Base-by-base conservation (phyloP, 1,284 basidiomycete species). In the Marasmius fiardii region DNA sequence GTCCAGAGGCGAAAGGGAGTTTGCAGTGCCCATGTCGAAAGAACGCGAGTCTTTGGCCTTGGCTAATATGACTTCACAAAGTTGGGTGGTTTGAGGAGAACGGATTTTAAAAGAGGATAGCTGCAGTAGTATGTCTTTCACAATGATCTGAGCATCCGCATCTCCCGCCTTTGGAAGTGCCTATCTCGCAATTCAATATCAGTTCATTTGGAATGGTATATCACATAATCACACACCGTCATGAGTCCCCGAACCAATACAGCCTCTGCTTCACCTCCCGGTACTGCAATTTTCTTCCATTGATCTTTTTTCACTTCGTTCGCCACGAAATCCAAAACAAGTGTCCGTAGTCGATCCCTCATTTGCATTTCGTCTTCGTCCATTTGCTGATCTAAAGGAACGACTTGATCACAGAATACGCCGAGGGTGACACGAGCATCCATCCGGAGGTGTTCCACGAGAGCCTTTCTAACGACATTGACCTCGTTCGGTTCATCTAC, bases 401-500 rank as follows among this genome's bases (percentile, higher is more conserved):
- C 64, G 41, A 88, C 73, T 65, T 89, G 86, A 64, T 89, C 87
- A 63, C 81, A 86, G 3, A 89, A 72, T 6, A 89, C 86, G 48
- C 80, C 77, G 5, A 89, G 70, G 1, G 86, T 85, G 24, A 81
- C 74, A 14, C 70, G 71, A 2, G 83, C 74, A 60, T 87, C 83
- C 73, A 87, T 74, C 52, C 85, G 78, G 52, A 90, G 74, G 64
- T 89, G 87, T 61, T 80, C 74, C 3, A 77, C 68, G 10, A 90
- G 74, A 20, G 84, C 80, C 52, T 74, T 69, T 61, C 85, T 82
- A 21, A 89, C 85, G 34, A 85, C 75, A 1, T 65, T 68, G 8
- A 87, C 81, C 67, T 89, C 86, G 47, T 80, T 77, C 0, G 74
- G 78, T 65, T 89, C 86, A 60, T 88, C 87, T 89, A 49, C 23